phyloP scores from a whole-genome alignment of 2,329 filamentous ascomycete species.

The Nothopassalora personata region DNA sequence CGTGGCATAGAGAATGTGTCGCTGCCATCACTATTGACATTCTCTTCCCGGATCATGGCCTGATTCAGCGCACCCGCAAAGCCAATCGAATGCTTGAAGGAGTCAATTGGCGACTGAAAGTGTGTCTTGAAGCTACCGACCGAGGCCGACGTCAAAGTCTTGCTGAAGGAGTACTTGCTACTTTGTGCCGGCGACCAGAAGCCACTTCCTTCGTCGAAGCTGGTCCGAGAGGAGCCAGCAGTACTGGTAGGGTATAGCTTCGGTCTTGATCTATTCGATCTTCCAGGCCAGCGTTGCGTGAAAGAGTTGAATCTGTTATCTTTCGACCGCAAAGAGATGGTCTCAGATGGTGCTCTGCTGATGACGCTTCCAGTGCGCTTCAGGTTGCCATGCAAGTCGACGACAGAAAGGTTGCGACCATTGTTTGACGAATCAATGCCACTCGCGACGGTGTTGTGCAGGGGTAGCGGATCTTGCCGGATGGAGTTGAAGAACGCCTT shows the following conservation, averaged over 20 bases:
- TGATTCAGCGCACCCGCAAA: constrained; percentile 96
- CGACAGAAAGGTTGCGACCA: constrained; percentile 58
- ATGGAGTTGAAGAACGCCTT: constrained; percentile 92
- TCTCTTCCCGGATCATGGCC: constrained; percentile 89
- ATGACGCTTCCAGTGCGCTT: constrained; percentile 85
- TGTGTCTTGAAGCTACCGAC: constrained; percentile 82
- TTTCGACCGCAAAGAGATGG: constrained; percentile 62
- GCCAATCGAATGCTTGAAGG: constrained; percentile 91
- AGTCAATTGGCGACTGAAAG: constrained; percentile 52
- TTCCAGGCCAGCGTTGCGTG: constrained; percentile 63
- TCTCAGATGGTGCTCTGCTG: constrained; percentile 88
- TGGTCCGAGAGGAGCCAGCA: constrained; percentile 85
- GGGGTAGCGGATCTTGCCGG: constrained; percentile 74
- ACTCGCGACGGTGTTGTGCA: constrained; percentile 65
- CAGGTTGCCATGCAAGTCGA: constrained; percentile 44
- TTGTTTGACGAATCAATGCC: constrained; percentile 10
- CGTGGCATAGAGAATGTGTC: constrained; percentile 27
- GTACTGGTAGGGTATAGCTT: constrained; percentile 71
- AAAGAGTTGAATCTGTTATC: constrained; percentile 53
- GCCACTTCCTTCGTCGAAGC: constrained; percentile 83
- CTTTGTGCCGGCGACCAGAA: constrained; percentile 87
- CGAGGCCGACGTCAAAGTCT: constrained; percentile 85
- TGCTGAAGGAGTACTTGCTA: constrained; percentile 87
- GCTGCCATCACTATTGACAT: constrained; percentile 37
- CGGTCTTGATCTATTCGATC: constrained; percentile 78